A percentile compares a stretch with the other conserved stretches of the same genome.
These are phyloP conservation scores for Graphilbum fragrans DNA, from an alignment of 2,329 filamentous ascomycete genomes.

Conservation along the genomic window DNA sequence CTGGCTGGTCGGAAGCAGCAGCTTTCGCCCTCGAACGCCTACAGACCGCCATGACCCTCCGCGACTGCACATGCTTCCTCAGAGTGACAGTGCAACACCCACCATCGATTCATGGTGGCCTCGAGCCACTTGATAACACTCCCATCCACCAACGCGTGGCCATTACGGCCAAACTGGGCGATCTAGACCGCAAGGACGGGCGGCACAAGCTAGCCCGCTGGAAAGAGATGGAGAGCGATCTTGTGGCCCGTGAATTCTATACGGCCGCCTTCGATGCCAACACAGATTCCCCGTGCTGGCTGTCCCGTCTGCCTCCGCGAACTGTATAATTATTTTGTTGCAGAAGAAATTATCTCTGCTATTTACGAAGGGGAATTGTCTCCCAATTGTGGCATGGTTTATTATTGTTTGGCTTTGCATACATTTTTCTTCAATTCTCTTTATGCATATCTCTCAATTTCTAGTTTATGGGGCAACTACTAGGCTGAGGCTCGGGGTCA, in stretches of 20 bases:
- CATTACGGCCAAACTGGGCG: slow-evolving; percentile 52
- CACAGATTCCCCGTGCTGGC: slow-evolving; percentile 14
- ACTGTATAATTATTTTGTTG: no score
- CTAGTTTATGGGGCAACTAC: no score
- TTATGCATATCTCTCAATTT: no score
- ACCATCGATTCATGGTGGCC: slow-evolving; percentile 4
- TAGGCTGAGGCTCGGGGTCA: no score
- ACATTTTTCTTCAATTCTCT: no score
- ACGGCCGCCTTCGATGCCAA: slow-evolving; percentile 11
- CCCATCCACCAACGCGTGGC: slow-evolving; percentile 53
- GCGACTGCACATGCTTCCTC: slow-evolving; percentile 68
- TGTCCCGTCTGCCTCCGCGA: slow-evolving; percentile 1
- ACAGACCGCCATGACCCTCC: slow-evolving; percentile 63
- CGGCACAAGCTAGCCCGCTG: slow-evolving; percentile 57
- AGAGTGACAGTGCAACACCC: slow-evolving; percentile 28
- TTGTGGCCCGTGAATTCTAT: slow-evolving; percentile 62
- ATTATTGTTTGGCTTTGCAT: no score
- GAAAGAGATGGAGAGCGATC: slow-evolving; percentile 46
- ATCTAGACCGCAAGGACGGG: slow-evolving; percentile 66
- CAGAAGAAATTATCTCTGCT: no score
- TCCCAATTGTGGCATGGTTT: no score
- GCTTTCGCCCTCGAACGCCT: slow-evolving; percentile 29
- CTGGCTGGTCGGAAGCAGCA: not conserved
- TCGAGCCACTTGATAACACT: no score
- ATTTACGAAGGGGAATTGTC: no score